Percentiles rank a stretch among this genome's conserved stretches.
These are phyloP conservation scores for Lichtheimia hyalospora DNA, from an alignment of 371 early-diverging fungal genomes.

Conservation along the genomic window DNA sequence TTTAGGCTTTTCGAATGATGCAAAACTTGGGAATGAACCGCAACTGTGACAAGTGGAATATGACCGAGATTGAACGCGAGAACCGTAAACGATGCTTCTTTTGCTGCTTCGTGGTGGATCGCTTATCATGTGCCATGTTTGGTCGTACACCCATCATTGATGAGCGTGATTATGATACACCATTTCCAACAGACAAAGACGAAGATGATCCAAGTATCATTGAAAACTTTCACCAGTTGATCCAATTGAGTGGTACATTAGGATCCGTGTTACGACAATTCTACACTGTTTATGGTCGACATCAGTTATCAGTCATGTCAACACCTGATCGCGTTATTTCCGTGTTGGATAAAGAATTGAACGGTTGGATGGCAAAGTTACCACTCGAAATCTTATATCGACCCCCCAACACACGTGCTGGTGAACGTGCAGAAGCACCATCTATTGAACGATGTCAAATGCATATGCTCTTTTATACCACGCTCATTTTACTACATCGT, in stretches of 20 bases:
- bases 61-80: constrained; percentile 51
- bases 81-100: constrained; percentile 61
- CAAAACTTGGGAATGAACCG: constrained; percentile 62
- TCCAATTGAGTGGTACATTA: constrained; percentile 44
- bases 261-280: constrained; percentile 45
- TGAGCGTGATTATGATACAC: constrained; percentile 50
- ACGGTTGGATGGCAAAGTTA: constrained; percentile 51
- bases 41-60: constrained; percentile 54
- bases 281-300: constrained; percentile 43
- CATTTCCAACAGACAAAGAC: constrained; percentile 42
- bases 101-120: constrained; percentile 63
- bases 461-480: constrained; percentile 75
- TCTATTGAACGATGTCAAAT: constrained; percentile 48
- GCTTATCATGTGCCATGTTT: constrained; percentile 52
- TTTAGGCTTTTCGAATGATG: constrained; percentile 60
- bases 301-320: constrained; percentile 32
- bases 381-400: constrained; percentile 41
- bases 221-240: constrained; percentile 39
- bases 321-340: constrained; percentile 41
- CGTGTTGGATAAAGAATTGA: constrained; percentile 44
- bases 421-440: constrained; percentile 33
- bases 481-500: constrained; percentile 73
- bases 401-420: constrained; percentile 38
- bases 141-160: constrained; percentile 51
- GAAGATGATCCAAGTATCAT: constrained; percentile 43